Conservation (phyloP, 23 red algal species). For the Gracilaria domingensis region DNA sequence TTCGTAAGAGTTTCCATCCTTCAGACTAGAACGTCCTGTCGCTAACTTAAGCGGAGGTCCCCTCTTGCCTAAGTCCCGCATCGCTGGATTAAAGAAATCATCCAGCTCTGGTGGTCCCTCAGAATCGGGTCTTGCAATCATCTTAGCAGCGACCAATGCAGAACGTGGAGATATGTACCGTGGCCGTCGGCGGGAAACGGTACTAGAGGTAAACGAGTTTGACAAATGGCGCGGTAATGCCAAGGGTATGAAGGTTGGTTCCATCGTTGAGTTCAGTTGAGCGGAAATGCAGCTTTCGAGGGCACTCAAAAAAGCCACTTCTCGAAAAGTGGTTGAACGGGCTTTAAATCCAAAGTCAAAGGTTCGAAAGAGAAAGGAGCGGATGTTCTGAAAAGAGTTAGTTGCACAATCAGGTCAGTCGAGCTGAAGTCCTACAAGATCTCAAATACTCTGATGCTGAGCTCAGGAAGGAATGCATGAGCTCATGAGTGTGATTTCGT, state of each 20-base stretch:
- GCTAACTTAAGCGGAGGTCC: slow-evolving; percentile 31
- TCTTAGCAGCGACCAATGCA: background rate
- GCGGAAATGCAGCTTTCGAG: background rate
- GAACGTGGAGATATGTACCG: background rate
- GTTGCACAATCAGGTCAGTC: background rate
- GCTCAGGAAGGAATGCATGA: no score
- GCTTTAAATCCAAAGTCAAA: background rate
- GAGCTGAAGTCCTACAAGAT: background rate
- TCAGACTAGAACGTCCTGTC: slow-evolving; percentile 24
- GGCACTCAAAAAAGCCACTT: background rate
- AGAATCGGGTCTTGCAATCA: slow-evolving; percentile 62
- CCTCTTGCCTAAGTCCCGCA: slow-evolving; percentile 9
- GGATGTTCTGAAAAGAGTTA: no score
- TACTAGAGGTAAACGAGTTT: background rate
- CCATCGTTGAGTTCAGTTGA: background rate
- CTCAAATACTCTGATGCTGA: background rate
- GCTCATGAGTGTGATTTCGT: background rate
- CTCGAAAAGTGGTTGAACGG: background rate
- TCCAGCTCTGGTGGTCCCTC: slow-evolving; percentile 80
- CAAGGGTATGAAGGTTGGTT: background rate
- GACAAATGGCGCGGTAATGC: background rate
- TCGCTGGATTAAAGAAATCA: slow-evolving; percentile 40
- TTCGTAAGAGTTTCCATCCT: slow-evolving; percentile 30
- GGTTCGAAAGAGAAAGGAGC: background rate
- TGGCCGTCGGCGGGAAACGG: background rate